phyloP scores from a whole-genome alignment of 2,329 filamentous ascomycete species.

The Beauveria medogensis region DNA sequence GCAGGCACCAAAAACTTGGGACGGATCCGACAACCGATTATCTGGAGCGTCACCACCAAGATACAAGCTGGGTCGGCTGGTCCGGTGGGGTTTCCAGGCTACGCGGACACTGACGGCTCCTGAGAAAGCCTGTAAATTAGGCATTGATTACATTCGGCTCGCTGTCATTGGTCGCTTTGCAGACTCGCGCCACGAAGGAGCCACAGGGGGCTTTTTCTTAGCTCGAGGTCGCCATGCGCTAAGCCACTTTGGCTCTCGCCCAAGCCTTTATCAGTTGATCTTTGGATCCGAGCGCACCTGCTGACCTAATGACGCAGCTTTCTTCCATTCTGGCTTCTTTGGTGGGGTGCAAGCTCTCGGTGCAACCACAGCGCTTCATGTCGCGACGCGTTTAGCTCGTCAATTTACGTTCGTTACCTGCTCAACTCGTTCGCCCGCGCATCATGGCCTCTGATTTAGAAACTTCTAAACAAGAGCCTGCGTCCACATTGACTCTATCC shows the following conservation, averaged over 20 bases:
- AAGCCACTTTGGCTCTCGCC: neutral
- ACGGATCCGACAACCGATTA: conserved; percentile 8
- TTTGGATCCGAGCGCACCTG: neutral
- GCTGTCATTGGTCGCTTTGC: conserved; percentile 16
- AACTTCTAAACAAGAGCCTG: conserved; percentile 33
- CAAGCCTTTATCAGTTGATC: conserved; percentile 6
- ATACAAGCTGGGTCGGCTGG: neutral
- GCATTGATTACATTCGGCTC: conserved; percentile 20
- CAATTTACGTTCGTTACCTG: neutral
- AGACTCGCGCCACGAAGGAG: neutral
- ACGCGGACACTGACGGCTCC: conserved; percentile 3
- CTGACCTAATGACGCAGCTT: conserved; percentile 7
- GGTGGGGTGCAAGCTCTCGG: neutral
- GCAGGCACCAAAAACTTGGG: conserved; percentile 1
- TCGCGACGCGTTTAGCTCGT: conserved; percentile 1
- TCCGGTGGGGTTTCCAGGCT: conserved; percentile 2
- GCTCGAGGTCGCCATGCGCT: neutral
- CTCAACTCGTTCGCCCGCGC: conserved; percentile 1
- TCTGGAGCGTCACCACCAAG: conserved; percentile 11
- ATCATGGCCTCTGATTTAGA: conserved; percentile 29
- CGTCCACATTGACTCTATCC: conserved; percentile 31
- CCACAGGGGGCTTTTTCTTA: conserved; percentile 8
- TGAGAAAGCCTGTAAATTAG: conserved; percentile 2
- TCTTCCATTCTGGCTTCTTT: neutral
- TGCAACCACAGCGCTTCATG: neutral